Conservation (phyloP, 805 yeast species). For the Ogataea haglerorum region DNA sequence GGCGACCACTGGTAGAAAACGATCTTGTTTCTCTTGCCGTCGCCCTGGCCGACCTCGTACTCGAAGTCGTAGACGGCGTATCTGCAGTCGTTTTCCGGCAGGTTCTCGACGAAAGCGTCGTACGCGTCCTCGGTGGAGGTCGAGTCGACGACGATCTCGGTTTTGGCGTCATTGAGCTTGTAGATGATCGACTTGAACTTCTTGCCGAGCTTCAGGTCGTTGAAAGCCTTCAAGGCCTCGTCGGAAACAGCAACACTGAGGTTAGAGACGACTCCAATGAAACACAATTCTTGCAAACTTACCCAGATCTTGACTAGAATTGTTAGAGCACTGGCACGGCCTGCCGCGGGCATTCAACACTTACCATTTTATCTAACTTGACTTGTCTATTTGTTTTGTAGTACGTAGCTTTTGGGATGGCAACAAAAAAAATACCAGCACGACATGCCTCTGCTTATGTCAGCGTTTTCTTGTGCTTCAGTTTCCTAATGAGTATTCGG, state of each 20-base stretch:
- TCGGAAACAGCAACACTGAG: slow-evolving; percentile 74
- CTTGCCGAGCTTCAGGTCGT: slow-evolving; percentile 92
- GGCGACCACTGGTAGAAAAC: slow-evolving; percentile 92
- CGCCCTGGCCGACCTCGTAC: slow-evolving; percentile 83
- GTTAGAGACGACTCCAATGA: no score
- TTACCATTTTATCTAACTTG: slow-evolving; percentile 8
- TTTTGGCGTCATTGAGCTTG: slow-evolving; percentile 77
- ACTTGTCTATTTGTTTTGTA: slow-evolving; percentile 7
- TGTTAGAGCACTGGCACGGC: slow-evolving; percentile 5
- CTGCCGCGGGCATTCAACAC: neutral
- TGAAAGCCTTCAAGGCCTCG: slow-evolving; percentile 90
- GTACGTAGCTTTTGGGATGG: slow-evolving; percentile 12
- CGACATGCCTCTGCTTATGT: slow-evolving; percentile 3
- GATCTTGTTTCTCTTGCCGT: slow-evolving; percentile 82
- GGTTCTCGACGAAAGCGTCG: slow-evolving; percentile 79
- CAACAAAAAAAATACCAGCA: slow-evolving; percentile 5
- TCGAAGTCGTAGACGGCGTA: slow-evolving; percentile 97
- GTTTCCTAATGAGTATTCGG: slow-evolving; percentile 4
- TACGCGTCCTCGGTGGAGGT: slow-evolving; percentile 74
- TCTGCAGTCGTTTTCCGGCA: slow-evolving; percentile 95
- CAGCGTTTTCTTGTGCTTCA: neutral
- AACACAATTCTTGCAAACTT: slow-evolving; percentile 13
- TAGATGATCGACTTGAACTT: slow-evolving; percentile 80
- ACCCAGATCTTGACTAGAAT: slow-evolving; percentile 35
- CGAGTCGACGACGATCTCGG: slow-evolving; percentile 84